Evolutionary conservation across 2,329 filamentous ascomycete genomes (phyloP), one percentile per base, ranked within the genome.

Genomic region (Penicillium sp.): DNA sequence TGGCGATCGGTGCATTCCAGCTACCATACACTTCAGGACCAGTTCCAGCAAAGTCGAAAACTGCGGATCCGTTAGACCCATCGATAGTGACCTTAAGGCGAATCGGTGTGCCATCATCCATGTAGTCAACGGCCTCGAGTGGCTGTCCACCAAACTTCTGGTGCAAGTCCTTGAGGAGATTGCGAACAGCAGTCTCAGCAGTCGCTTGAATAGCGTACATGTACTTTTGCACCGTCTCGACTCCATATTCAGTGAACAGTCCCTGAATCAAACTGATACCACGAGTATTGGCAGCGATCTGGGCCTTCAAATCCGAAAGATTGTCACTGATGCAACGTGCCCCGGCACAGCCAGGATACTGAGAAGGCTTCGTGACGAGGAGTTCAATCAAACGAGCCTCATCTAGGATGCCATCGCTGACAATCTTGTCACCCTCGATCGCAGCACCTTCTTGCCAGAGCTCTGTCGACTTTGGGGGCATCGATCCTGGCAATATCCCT

Each of bases 21-120:
- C 89, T 90, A 29, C 75, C 85, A 54, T 87, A 87, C 1, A 88
- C 84, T 64, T 93, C 85, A 0, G 84, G 81, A 0, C 87, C 87
- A 0, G 87, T 93, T 14, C 87, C 87, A 0, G 72, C 75, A 61
- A 93, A 86, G 64, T 93, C 81, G 57, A 93, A 94, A 0, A 84
- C 69, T 0, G 87, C 87, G 46, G 86, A 83, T 11, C 86, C 87
- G 28, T 84, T 81, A 0, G 81, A 74, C 0, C 78, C 77, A 56
- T 91, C 79, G 48, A 94, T 93, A 1, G 79, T 83, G 8, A 94
- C 76, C 46, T 81, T 83, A 5, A 94, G 75, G 36, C 77, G 73
- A 55, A 94, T 91, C 0, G 86, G 85, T 7, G 79, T 86, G 17
- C 87, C 87, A 54, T 94, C 87, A 53, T 94, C 88, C 86, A 94